These are phyloP conservation scores for Hypoxylon sp. DNA, from an alignment of 2,329 filamentous ascomycete genomes.

Conservation along the genomic window DNA sequence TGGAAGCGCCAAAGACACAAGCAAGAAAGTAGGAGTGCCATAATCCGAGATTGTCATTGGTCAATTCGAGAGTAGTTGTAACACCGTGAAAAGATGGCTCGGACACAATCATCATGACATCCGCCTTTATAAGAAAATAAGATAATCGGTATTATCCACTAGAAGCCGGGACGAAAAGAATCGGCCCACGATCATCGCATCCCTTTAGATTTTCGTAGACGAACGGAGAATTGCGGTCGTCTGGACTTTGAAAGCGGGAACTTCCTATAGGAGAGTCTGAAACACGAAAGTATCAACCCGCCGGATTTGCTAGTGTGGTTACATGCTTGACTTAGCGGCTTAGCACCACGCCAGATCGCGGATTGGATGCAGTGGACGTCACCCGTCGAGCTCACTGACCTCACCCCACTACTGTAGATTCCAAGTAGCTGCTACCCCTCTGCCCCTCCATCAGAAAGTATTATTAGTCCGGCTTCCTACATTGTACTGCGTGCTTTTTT, in stretches of 20 bases:
- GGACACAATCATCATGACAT: conserved; percentile 8
- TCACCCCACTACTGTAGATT: too few species aligned
- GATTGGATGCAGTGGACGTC: conserved; percentile 32
- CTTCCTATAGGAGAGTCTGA: conserved; percentile 30
- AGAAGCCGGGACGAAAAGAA: conserved; percentile 14
- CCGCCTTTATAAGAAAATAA: conserved; percentile 11
- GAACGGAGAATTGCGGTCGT: conserved; percentile 28
- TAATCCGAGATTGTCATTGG: conserved; percentile 18
- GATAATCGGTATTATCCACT: background rate
- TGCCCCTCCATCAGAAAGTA: conserved; percentile 28
- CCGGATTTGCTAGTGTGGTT: conserved; percentile 27
- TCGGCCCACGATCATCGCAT: conserved; percentile 36
- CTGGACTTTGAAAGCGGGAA: conserved; percentile 14
- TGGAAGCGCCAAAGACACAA: background rate
- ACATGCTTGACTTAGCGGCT: conserved; percentile 34
- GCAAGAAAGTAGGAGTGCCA: background rate
- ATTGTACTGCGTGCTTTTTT: conserved; percentile 51
- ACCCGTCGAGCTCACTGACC: conserved; percentile 38
- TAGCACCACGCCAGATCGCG: conserved; percentile 31
- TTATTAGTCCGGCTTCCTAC: conserved; percentile 33
- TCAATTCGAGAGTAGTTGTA: conserved; percentile 8
- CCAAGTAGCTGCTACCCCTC: conserved; percentile 34
- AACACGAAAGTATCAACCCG: conserved; percentile 33
- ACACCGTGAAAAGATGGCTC: background rate
- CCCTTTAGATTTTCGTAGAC: conserved; percentile 24